Conservation (phyloP, 2,329 filamentous ascomycete genomes). For the Neocucurbitaria cava region DNA sequence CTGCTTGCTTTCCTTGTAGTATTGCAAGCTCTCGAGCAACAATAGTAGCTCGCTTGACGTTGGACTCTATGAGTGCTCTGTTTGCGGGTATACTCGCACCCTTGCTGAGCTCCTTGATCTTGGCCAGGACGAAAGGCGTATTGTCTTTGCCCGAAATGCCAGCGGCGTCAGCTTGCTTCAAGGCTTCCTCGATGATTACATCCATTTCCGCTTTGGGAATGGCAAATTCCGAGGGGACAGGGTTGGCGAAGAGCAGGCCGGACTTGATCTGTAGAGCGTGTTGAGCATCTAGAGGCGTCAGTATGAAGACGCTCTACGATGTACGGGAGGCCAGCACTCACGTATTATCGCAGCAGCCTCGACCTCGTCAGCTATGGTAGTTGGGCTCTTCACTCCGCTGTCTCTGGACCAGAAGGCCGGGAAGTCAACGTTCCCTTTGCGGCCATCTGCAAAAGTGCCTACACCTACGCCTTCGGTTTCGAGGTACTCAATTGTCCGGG, state of each 20-base stretch:
- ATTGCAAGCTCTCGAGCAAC: slow-evolving; percentile 68
- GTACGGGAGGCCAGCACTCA: slow-evolving; percentile 47
- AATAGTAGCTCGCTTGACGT: slow-evolving; percentile 69
- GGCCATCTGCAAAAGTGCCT: slow-evolving; percentile 86
- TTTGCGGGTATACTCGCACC: slow-evolving; percentile 78
- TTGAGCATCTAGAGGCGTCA: slow-evolving; percentile 67
- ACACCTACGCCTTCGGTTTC: slow-evolving; percentile 80
- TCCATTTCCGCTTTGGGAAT: slow-evolving; percentile 66
- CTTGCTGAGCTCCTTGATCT: slow-evolving; percentile 79
- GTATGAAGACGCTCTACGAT: neutral
- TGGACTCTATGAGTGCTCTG: slow-evolving; percentile 70
- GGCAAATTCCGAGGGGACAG: slow-evolving; percentile 73
- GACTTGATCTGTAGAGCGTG: slow-evolving; percentile 74
- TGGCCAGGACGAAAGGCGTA: slow-evolving; percentile 81
- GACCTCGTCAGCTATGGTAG: slow-evolving; percentile 73
- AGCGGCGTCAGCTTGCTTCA: slow-evolving; percentile 45
- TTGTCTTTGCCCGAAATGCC: slow-evolving; percentile 74
- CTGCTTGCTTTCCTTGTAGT: slow-evolving; percentile 53
- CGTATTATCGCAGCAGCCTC: slow-evolving; percentile 90
- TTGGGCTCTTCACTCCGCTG: slow-evolving; percentile 81
- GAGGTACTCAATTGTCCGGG: slow-evolving; percentile 82
- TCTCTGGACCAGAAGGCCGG: slow-evolving; percentile 93
- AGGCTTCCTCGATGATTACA: slow-evolving; percentile 49
- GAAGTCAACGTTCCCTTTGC: slow-evolving; percentile 76
- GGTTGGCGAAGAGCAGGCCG: slow-evolving; percentile 88